A percentile compares a stretch with the other conserved stretches of the same genome.
These are phyloP conservation scores for Drosera capensis DNA, from an alignment of 148 eudicot genomes.

Conservation along the genomic window DNA sequence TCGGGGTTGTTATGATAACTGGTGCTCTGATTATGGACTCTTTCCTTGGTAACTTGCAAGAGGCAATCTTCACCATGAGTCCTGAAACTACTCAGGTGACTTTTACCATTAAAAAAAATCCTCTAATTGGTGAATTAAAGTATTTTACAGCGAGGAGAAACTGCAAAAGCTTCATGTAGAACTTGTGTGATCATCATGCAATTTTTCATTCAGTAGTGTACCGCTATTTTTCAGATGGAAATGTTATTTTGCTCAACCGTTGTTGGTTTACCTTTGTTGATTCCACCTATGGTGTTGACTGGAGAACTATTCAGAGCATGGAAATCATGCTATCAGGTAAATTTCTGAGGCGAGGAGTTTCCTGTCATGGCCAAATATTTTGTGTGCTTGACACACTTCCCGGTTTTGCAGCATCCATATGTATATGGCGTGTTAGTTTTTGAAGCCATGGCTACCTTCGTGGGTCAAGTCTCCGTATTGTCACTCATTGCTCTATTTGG, in stretches of 20 bases:
- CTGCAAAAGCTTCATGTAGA: not conserved
- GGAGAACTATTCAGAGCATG: constrained; percentile 81
- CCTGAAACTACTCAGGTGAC: constrained; percentile 81
- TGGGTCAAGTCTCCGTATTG: constrained; percentile 95
- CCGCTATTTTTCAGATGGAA: too few relatives aligned
- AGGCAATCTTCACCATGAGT: constrained; percentile 85
- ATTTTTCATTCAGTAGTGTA: too few relatives aligned
- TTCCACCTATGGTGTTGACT: constrained; percentile 81
- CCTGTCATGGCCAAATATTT: not conserved
- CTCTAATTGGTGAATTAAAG: not conserved
- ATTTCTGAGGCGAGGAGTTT: not conserved
- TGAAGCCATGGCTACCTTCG: constrained; percentile 90
- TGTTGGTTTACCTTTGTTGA: constrained; percentile 86
- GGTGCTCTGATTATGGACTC: constrained; percentile 89
- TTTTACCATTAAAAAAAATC: not conserved
- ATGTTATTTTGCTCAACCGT: constrained; percentile 92
- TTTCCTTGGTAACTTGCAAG: constrained; percentile 80
- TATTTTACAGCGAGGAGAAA: not conserved
- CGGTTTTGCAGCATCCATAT: constrained; percentile 62
- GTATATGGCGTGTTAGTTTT: constrained; percentile 80
- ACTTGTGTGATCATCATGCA: too few relatives aligned
- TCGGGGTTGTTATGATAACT: constrained; percentile 73
- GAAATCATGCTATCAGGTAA: constrained; percentile 65
- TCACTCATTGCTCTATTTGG: constrained; percentile 93
- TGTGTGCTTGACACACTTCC: not conserved